Base-by-base conservation (phyloP, 257 asterid genomes). In the Solanum neorickii region DNA sequence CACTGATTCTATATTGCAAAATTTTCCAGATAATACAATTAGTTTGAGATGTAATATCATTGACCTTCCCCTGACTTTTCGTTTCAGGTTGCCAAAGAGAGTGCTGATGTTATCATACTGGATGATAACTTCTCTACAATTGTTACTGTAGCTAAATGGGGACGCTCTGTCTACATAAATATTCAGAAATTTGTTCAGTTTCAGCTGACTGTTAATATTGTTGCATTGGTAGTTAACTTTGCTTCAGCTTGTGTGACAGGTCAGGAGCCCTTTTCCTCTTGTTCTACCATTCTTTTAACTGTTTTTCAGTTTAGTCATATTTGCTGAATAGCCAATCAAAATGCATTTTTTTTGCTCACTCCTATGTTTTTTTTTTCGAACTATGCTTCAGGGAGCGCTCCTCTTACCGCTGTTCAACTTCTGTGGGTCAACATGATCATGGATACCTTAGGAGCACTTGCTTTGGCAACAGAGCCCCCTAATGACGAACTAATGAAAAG, bases 141-240 rank as follows among this genome's bases (percentile, higher is more conserved):
- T 37, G 92, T 90, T 68, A 90, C 90, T 8, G 92, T 89, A 62
- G 46, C 88, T 80, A 69, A 82, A 70, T 91, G 93, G 93, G 93
- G 92, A 33, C 86, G 93, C 82, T 91, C 89, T 52, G 92, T 90
- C 44, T 91, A 91, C 33, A 84, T 68, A 85, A 91, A 91, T 31
- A 90, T 91, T 66, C 91, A 91, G 47, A 91, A 91, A 49, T 91
- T 91, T 83, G 90, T 91, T 44, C 92, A 91, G 73, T 91, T 91
- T 69, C 93, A 91, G 82, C 92, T 91, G 78, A 91, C 93, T 1
- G 92, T 91, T 31, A 90, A 89, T 20, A 89, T 91, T 75, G 93
- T 91, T 23, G 92, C 93, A 6, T 82, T 91, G 27, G 85, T 86
- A 23, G 90, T 90, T 86, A 91, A 91, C 87, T 88, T 91, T 37